Evolutionary conservation across 345 rosid genomes (phyloP), one percentile per base, ranked within the genome.

Genomic region (Hibiscus syriacus): DNA sequence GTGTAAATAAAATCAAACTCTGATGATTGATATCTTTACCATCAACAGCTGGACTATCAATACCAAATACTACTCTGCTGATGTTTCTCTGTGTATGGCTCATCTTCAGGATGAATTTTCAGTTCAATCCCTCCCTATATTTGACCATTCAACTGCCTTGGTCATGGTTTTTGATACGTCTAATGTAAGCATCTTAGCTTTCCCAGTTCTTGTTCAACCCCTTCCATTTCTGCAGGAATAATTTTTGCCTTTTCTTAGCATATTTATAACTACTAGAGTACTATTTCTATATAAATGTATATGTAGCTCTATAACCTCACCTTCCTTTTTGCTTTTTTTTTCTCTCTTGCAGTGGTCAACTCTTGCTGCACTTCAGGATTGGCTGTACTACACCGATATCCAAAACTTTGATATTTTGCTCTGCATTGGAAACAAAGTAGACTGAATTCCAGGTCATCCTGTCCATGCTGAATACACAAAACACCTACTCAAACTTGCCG

Each of bases 341-440:
- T 20, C 55, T 25, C 13, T 10, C 64, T 48, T 77, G 86, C 89
- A 92, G 97, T 70, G 73, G 13, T 78, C 87, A 38, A 84, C 98
- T 26, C 78, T 92, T 48, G 76, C 58, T 70, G 85, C 85, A 49
- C 84, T 90, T 67, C 84, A 79, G 78, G 79, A 83, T 53, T 92
- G 90, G 97, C 86, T 85, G 17, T 83, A 93, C 68, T 80, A 64
- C 55, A 78, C 79, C 62, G 93, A 88, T 71, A 73, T 88, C 55
- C 73, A 54, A 20, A 72, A 68, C 23, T 92, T 85, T 66, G 97
- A 90, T 64, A 83, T 92, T 62, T 45, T 85, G 29, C 59, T 92
- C 59, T 92, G 97, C 78, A 76, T 92, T 64, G 98, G 96, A 61
- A 92, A 92, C 85, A 92, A 90, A 72, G 96, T 82, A 16, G 98